Conservation (phyloP, 805 yeast species). For the Zygoascus flipseniorum region DNA sequence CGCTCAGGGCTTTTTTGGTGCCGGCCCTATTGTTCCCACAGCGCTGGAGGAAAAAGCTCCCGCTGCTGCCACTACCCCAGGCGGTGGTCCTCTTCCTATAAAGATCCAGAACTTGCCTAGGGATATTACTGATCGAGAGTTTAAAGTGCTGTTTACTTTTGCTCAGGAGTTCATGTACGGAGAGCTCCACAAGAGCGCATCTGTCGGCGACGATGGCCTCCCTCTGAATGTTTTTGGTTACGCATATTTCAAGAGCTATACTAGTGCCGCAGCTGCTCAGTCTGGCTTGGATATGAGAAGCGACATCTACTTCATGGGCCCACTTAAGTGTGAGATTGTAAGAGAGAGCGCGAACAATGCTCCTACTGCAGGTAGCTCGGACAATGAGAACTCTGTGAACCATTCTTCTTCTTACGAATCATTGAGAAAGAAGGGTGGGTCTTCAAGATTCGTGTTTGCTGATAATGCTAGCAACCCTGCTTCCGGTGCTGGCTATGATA, state of each 20-base stretch:
- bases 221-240: conserved; percentile 12
- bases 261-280: conserved; percentile 9
- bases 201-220: conserved; percentile 15
- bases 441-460: conserved; percentile 1
- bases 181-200: conserved; percentile 26
- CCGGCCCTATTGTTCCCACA: neutral
- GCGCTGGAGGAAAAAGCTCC: neutral
- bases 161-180: conserved; percentile 30
- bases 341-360: neutral
- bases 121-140: conserved; percentile 31
- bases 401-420: neutral
- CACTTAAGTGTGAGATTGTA: conserved; percentile 1
- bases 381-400: neutral
- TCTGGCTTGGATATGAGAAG: conserved; percentile 8
- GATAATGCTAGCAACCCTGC: neutral
- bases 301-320: conserved; percentile 8
- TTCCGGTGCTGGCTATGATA: neutral
- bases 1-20: conserved; percentile 1
- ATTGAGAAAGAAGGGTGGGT: neutral
- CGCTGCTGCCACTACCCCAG: neutral
- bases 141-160: conserved; percentile 31
- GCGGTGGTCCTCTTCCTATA: conserved; percentile 14
- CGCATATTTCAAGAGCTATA: conserved; percentile 14
- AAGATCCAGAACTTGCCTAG: conserved; percentile 29
- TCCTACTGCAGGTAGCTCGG: neutral